Evolutionary conservation across 352 stramenopile species (phyloP), one percentile per base, ranked within the genome.

Genomic region (Pythium phragmitis): DNA sequence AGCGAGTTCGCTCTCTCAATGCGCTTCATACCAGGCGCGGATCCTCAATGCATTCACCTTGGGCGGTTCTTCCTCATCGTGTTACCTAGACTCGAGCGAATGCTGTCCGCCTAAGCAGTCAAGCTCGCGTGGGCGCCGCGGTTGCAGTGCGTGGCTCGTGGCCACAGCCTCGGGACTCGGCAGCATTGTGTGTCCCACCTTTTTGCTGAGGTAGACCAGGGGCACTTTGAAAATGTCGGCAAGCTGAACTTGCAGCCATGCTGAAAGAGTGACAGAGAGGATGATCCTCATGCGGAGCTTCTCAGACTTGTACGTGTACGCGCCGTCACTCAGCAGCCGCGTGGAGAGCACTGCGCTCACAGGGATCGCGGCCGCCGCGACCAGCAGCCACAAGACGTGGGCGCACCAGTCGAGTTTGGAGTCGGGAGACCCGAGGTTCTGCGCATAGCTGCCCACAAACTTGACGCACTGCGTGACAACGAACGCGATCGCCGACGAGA

Each of bases 191-290:
- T 23, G 17, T 17, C 49, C 49, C 37, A 45, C 17, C 30, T 33
- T 56, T n/a, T 45, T 56, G 49, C 16, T 28, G 17, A 42, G 17
- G 30, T 56, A 56, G 33, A 45, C 43, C 30, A 56, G 13, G 1
- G 49, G 49, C 14, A 45, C 30, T 28, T 56, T 42, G 30, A 56
- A 56, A n/a, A 56, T 23, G n/a, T 56, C 30, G 49, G 33, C 33
- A 12, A 56, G 4, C 33, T 56, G 49, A 6, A 45, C 49, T 28
- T 56, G 49, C 16, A 56, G 49, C 49, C 49, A 56, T 30, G 49
- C 30, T 17, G 49, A 56, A 4, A 56, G 16, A 4, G 49, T 33
- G 30, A 56, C 49, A 5, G 49, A 56, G 30, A 56, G 17, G 17
- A 56, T 54, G 26, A 54, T 23, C 26, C 28, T 7, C 28, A 54